Conservation (phyloP, 2,329 filamentous ascomycete species). For the Microthyrium microscopicum region DNA sequence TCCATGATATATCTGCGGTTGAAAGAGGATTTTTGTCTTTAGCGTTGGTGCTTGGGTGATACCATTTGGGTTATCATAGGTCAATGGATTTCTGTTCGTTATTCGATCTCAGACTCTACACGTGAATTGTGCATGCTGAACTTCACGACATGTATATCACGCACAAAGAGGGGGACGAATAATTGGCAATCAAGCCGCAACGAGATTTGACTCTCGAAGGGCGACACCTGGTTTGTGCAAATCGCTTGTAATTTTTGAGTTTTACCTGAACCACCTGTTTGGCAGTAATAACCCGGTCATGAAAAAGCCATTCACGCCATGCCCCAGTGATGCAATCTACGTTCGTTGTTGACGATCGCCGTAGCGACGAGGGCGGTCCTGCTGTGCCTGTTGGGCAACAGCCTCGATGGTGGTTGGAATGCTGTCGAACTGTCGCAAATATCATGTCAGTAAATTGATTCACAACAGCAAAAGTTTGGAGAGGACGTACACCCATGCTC, state of each 20-base stretch:
- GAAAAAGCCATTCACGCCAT: constrained; percentile 11
- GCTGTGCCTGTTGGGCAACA: constrained; percentile 73
- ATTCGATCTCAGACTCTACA: background rate
- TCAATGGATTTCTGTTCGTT: too few species aligned
- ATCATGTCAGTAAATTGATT: constrained; percentile 3
- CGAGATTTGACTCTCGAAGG: too few species aligned
- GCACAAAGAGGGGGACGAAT: too few species aligned
- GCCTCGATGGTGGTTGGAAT: constrained; percentile 92
- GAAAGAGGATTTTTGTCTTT: too few species aligned
- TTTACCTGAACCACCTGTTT: background rate
- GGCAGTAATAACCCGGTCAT: constrained; percentile 3
- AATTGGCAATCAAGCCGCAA: too few species aligned
- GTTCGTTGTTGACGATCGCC: constrained; percentile 38
- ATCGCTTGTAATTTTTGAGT: background rate
- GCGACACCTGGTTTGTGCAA: too few species aligned
- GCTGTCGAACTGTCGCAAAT: constrained; percentile 62
- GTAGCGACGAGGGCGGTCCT: constrained; percentile 70
- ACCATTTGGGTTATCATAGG: too few species aligned
- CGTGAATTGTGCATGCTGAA: background rate
- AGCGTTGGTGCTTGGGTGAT: too few species aligned
- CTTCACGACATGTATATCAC: too few species aligned
- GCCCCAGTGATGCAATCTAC: too few species aligned
- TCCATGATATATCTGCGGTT: too few species aligned
- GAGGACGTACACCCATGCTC: constrained; percentile 79
- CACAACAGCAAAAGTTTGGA: background rate